Base-by-base conservation (phyloP, 2,329 filamentous ascomycete species). In the Apiospora saccharicola region DNA sequence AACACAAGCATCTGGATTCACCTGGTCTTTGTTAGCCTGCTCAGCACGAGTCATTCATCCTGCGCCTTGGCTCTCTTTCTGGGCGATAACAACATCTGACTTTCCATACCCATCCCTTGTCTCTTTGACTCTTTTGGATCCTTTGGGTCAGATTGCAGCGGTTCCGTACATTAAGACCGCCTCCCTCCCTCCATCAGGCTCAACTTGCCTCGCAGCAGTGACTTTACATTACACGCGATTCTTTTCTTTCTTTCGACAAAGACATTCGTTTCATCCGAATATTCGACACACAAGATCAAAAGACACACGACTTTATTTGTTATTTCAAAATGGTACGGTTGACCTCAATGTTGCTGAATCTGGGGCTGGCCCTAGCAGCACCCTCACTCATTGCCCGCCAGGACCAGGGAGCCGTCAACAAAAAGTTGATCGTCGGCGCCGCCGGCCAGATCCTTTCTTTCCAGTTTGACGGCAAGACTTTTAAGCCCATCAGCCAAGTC, bases 391-490 rank as follows among this genome's bases (percentile, higher is more conserved):
- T 72, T 71, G 16, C 67, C 24, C 75, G 74, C 67, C 68, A 74
- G 67, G 57, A 72, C 22, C 41, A n/a, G n/a, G 44, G 68, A n/a
- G 47, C 72, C 24, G 24, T 64, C 44, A 24, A 34, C 69, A 71
- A 67, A 53, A 83, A 81, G 72, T 77, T 88, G 26, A 74, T 88
- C 68, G 77, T 87, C 70, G 83, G 85, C 70, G 80, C 81, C 46
- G 80, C 82, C 3, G 82, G 80, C 53, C 79, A 82, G 70, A 83
- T 88, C 74, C 76, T 82, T 16, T 76, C 84, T 3, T 84, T 82
- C 74, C 77, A 83, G 70, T 87, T 85, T 72, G 80, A 85, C 74
- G 84, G 82, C 71, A 74, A 75, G 24, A 73, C 71, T 53, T 86
- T 88, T 76, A 79, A 79, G 44, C 75, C 85, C 34, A 80, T 84